These are phyloP conservation scores for Avena sativa DNA, from an alignment of 176 grass and related monocot genomes.

Conservation along the genomic window DNA sequence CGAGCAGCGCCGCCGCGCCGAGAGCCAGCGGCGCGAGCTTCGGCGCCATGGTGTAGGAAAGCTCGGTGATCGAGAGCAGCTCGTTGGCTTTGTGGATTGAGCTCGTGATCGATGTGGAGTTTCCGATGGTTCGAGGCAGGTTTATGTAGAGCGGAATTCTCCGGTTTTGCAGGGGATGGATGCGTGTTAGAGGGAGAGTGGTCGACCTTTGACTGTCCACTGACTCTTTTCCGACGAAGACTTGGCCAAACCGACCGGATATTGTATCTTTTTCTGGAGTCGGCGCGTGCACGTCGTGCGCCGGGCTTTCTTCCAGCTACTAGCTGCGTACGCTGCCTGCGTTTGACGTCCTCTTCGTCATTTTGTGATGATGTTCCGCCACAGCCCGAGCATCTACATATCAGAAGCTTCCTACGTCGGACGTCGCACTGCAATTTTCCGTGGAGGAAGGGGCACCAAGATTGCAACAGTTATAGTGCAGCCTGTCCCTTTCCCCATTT, in stretches of 20 bases:
- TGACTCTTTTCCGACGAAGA: neutral
- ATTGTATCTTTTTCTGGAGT: too few species aligned
- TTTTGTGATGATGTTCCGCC: neutral
- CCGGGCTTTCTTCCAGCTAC: neutral
- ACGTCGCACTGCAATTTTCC: neutral
- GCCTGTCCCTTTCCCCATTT: neutral
- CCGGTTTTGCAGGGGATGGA: neutral
- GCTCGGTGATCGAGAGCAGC: neutral
- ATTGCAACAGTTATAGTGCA: neutral
- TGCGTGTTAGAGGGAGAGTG: neutral
- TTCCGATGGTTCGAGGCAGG: neutral
- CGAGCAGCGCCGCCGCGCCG: too few species aligned
- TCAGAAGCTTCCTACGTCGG: neutral
- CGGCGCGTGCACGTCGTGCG: neutral
- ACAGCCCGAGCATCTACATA: neutral
- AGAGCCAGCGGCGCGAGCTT: neutral
- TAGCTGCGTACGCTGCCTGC: slow-evolving; percentile 9
- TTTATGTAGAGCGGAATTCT: slow-evolving; percentile 14
- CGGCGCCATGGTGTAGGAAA: slow-evolving; percentile 7
- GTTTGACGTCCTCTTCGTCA: neutral
- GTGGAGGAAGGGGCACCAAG: neutral
- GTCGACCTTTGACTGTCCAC: neutral
- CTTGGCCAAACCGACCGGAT: slow-evolving; percentile 11
- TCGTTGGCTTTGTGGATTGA: neutral
- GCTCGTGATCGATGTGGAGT: slow-evolving; percentile 10